These are phyloP conservation scores for Dactylis glomerata DNA, from an alignment of 176 grass and related monocot genomes.

Conservation along the genomic window DNA sequence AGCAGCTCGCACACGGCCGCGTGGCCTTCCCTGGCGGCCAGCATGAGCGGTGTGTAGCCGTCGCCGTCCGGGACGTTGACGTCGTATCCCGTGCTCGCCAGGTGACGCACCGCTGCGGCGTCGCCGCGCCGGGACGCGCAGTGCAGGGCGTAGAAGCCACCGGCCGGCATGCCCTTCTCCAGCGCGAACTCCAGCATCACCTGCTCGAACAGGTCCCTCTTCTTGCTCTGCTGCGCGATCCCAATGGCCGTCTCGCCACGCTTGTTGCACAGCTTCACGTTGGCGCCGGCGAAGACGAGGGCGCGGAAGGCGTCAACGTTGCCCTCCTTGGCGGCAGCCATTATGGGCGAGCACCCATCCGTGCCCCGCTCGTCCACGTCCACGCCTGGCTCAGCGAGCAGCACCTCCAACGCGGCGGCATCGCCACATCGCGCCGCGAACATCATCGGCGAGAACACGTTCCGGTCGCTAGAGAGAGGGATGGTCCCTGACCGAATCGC, in stretches of 20 bases:
- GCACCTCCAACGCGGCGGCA: constrained; percentile 44
- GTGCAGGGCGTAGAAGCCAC: constrained; percentile 78
- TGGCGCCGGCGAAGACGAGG: constrained; percentile 74
- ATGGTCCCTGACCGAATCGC: constrained; percentile 51
- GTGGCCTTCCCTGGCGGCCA: constrained; percentile 79
- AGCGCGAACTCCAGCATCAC: constrained; percentile 87
- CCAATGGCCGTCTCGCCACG: constrained; percentile 53
- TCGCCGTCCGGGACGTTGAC: constrained; percentile 71
- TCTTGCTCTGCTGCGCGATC: constrained; percentile 71
- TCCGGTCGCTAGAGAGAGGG: constrained; percentile 53
- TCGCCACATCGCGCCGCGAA: constrained; percentile 53
- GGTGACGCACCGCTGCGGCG: constrained; percentile 46
- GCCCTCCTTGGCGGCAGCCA: constrained; percentile 60
- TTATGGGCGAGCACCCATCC: constrained; percentile 64
- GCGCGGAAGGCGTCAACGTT: constrained; percentile 68
- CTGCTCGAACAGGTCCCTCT: constrained; percentile 88
- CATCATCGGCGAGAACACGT: constrained; percentile 65
- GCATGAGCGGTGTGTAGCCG: constrained; percentile 86
- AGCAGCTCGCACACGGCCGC: constrained; percentile 60
- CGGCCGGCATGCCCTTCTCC: constrained; percentile 70
- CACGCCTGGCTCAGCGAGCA: constrained; percentile 48
- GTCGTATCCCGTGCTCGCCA: constrained; percentile 59
- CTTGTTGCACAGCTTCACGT: constrained; percentile 58
- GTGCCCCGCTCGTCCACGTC: constrained; percentile 67
- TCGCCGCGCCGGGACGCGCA: constrained; percentile 71